Base-by-base conservation (phyloP, 2,329 filamentous ascomycete species). In the Fusarium sp. region DNA sequence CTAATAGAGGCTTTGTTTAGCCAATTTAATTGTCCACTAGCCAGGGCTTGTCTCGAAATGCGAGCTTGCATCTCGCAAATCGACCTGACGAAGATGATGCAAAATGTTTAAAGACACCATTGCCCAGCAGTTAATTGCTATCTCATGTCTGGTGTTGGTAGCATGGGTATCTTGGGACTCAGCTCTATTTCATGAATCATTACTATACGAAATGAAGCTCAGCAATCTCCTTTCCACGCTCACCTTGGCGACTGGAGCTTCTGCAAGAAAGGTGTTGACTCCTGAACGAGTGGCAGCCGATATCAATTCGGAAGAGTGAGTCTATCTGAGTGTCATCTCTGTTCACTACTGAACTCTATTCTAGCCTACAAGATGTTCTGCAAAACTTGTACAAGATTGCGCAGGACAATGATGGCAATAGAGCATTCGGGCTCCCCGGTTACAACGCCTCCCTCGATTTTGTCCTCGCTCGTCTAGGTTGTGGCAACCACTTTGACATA, bases 401-500 rank as follows among this genome's bases (percentile, higher is more conserved):
- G 5, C 45, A 63, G 4, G 62, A 69, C 20, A 74, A 74, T 20
- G 27, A 40, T 11, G 36, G 42, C 5, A 74, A 58, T 20, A 66
- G 72, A 47, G 61, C 59, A 29, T 74, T 74, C 36, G 71, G 72
- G 3, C 54, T 72, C 11, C 36, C 71, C 0, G 68, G 72, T 8
- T 74, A 74, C 31, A 72, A 74, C 13, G 62, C 68, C 16, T 72
- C 72, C 16, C 52, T 74, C 20, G 65, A 69, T 14, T 64, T 74
- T 47, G 45, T 74, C 5, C 64, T 52, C 14, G 20, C 25, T 5
- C 40, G 27, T 14, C 25, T 74, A n/a, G 22, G 50, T 9, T 22
- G 22, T 11, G 65, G 58, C 3, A n/a, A 61, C 9, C 38, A 61
- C 6, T 66, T 74, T 1, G 40, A 74, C 35, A 64, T 69, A 4